These are phyloP conservation scores for Aspergillaceae sp. DNA, from an alignment of 2,329 filamentous ascomycete species.

Conservation along the genomic window DNA sequence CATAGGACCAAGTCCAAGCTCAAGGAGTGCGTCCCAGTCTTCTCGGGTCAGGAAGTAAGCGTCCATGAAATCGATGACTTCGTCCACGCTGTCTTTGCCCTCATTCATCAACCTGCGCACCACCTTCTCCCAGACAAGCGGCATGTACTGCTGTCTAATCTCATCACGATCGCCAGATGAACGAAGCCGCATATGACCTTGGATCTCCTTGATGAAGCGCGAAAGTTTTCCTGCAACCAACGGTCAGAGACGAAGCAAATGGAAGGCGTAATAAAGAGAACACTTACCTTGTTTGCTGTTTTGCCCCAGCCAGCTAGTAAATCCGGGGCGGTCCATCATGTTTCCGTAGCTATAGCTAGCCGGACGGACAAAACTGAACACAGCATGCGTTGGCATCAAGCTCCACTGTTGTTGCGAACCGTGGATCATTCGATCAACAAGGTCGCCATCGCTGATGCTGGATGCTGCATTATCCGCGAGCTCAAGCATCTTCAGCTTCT, in stretches of 20 bases:
- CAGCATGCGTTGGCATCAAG: slow-evolving; percentile 89
- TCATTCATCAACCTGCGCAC: slow-evolving; percentile 65
- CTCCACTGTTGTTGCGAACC: slow-evolving; percentile 98
- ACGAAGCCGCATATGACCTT: slow-evolving; percentile 90
- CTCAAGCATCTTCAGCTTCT: slow-evolving; percentile 74
- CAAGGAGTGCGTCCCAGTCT: slow-evolving; percentile 86
- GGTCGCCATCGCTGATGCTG: slow-evolving; percentile 93
- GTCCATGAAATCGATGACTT: slow-evolving; percentile 92
- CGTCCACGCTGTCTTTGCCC: slow-evolving; percentile 71
- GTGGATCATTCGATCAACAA: slow-evolving; percentile 97
- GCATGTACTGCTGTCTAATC: slow-evolving; percentile 88
- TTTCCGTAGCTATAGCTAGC: slow-evolving; percentile 79
- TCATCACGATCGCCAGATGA: slow-evolving; percentile 88
- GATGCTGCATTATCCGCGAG: slow-evolving; percentile 80
- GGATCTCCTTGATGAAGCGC: slow-evolving; percentile 83
- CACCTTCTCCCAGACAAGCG: slow-evolving; percentile 73
- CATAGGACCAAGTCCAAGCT: slow-evolving; percentile 82
- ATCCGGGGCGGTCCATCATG: slow-evolving; percentile 60
- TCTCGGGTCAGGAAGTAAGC: slow-evolving; percentile 91
- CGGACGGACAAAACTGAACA: slow-evolving; percentile 90
- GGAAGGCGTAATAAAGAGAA: neutral
- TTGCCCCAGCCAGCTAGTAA: slow-evolving; percentile 90
- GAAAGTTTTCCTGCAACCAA: slow-evolving; percentile 49
- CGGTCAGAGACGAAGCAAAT: neutral
- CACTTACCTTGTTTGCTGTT: slow-evolving; percentile 73